Evolutionary conservation across 2,329 filamentous ascomycete genomes (phyloP), one percentile per base, ranked within the genome.

Genomic region (Penicillium sp.): DNA sequence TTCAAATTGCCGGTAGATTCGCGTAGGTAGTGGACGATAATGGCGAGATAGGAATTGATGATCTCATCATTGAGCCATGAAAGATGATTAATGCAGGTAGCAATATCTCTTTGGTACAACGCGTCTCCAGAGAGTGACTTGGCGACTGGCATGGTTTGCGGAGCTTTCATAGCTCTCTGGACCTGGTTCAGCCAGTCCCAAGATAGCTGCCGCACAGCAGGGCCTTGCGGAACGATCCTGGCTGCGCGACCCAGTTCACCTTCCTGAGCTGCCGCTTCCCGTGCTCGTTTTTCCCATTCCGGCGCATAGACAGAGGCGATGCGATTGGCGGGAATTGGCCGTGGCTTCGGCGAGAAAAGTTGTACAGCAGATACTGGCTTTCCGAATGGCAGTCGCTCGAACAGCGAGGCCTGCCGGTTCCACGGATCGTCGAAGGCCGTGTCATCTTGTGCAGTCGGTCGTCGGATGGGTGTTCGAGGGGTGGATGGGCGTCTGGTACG

Each of bases 31-130:
- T 72, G 67, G 22, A 74, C 57, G 25, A 76, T 63, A n/a, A 76
- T 50, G n/a, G 61, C 64, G 20, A 77, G 64, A 50, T 77, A 76
- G 14, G 70, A 68, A 52, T 77, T 77, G 55, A 77, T 76, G 2
- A 76, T 67, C 48, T 76, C 74, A 50, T 77, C 75, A 46, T 77
- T 77, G 20, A 77, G 62, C 75, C 75, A 77, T 2, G 65, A 67
- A 54, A 64, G 46, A 5, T 57, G 63, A 5, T 62, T 67, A 46
- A 65, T 63, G 49, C 73, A 75, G 1, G 70, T 73, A 2, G 63
- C 56, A 39, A 75, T 65, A 50, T 73, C 69, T 27, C 57, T 65
- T 42, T 63, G 64, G 30, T 63, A 73, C 27, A 75, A 48, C 10
- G 67, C 62, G 25, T 73, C 70, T n/a, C 71, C 72, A 16, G 63